phyloP scores from a whole-genome alignment of 2,329 filamentous ascomycete genomes.

The Aspergillus terreus region DNA sequence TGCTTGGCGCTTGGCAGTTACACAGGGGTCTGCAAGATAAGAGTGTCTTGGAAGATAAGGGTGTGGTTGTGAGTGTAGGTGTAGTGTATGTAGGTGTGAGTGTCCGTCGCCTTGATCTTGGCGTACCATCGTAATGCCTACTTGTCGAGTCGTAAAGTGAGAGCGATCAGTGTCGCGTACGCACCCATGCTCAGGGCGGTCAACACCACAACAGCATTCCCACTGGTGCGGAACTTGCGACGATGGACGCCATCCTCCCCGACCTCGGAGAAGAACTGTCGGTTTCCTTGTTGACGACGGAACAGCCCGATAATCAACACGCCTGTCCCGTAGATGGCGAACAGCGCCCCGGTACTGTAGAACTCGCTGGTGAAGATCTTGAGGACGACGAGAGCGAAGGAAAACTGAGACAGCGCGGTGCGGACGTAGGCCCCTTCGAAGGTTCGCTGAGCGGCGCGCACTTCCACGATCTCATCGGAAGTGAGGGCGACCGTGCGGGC shows the following conservation, averaged over 20 bases:
- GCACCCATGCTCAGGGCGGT: slow-evolving; percentile 61
- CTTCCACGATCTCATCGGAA: slow-evolving; percentile 81
- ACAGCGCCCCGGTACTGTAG: slow-evolving; percentile 93
- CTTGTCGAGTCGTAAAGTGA: slow-evolving; percentile 51
- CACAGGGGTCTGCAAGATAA: slow-evolving; percentile 18
- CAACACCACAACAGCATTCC: slow-evolving; percentile 62
- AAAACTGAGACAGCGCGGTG: slow-evolving; percentile 91
- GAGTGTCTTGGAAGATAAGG: no score
- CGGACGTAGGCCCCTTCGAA: slow-evolving; percentile 97
- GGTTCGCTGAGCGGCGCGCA: slow-evolving; percentile 89
- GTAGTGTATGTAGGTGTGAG: no score
- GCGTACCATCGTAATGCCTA: slow-evolving; percentile 11
- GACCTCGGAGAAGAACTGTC: slow-evolving; percentile 73
- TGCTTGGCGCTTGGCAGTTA: slow-evolving; percentile 32
- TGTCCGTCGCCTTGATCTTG: background rate
- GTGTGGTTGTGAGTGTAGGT: no score
- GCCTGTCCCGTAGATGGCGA: slow-evolving; percentile 84
- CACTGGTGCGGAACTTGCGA: slow-evolving; percentile 62
- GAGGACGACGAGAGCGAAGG: slow-evolving; percentile 87
- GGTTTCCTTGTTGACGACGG: slow-evolving; percentile 84
- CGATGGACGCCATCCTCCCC: slow-evolving; percentile 58
- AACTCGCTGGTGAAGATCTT: slow-evolving; percentile 98
- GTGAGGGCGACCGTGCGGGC: slow-evolving; percentile 81
- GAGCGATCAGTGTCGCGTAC: slow-evolving; percentile 57
- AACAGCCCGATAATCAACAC: slow-evolving; percentile 80